Percentiles rank a stretch among this genome's conserved stretches.
Conservation (phyloP, 352 stramenopile genomes). For the Globisporangium spinosum region DNA sequence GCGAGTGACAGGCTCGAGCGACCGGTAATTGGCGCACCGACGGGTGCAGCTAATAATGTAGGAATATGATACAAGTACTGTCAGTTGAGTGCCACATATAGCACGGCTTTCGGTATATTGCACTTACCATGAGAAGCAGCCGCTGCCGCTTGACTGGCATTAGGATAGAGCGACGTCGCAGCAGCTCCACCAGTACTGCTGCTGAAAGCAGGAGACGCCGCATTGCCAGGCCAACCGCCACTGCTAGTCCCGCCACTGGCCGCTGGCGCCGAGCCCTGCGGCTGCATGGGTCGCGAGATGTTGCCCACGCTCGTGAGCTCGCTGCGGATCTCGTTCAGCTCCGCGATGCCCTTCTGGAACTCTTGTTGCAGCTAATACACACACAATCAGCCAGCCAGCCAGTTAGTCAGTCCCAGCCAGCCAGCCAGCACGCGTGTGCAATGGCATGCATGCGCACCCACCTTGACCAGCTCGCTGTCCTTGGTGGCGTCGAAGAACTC, state of each 20-base stretch:
- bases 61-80: too few species aligned
- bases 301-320: conserved; percentile 70
- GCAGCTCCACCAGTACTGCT: conserved; percentile 10
- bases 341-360: conserved; percentile 71
- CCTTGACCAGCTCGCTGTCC: conserved; percentile 76
- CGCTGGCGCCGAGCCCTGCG: conserved; percentile 19
- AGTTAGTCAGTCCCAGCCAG: too few species aligned
- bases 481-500: conserved; percentile 83
- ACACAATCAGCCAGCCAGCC: not conserved
- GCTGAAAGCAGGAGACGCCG: not conserved
- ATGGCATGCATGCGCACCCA: conserved; percentile 5
- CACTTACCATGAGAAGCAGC: not conserved
- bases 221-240: not conserved
- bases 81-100: too few species aligned
- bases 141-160: not conserved
- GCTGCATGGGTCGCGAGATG: conserved; percentile 54
- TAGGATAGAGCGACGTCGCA: not conserved
- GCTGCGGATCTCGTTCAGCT: conserved; percentile 77
- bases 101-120: not conserved
- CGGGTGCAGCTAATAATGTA: too few species aligned
- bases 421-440: too few species aligned
- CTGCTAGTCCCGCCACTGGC: not conserved
- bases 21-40: not conserved
- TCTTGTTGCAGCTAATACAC: conserved; percentile 54
- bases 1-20: conserved; percentile 43